phyloP scores from a whole-genome alignment of 306 rosid species.

The Acmispon strigosus region DNA sequence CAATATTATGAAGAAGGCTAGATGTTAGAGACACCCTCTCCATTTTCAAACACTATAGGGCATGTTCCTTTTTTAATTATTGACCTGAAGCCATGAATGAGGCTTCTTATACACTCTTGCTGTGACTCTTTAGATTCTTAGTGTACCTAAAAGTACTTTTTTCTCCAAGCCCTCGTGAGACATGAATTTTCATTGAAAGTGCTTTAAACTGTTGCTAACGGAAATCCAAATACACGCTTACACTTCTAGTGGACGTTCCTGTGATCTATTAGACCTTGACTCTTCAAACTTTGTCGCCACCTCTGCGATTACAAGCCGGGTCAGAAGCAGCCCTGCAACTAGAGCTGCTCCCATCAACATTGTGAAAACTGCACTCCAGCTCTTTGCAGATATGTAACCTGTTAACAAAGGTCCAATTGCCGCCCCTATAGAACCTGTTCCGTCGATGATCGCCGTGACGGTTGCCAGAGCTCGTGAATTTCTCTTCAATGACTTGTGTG shows the following conservation, averaged over 20 bases:
- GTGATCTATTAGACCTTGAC: slow-evolving; percentile 41
- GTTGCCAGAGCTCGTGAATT: slow-evolving; percentile 93
- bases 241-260: slow-evolving; percentile 26
- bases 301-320: slow-evolving; percentile 77
- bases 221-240: slow-evolving; percentile 6
- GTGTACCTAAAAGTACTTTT: too few species aligned
- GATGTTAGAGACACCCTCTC: slow-evolving; percentile 26
- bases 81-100: slow-evolving; percentile 21
- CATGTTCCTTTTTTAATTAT: not conserved
- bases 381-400: slow-evolving; percentile 71
- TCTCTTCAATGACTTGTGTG: slow-evolving; percentile 78
- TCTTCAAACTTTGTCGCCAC: slow-evolving; percentile 67
- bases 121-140: not conserved
- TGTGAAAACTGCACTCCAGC: slow-evolving; percentile 87
- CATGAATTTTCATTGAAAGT: too few species aligned
- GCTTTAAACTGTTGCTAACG: too few species aligned
- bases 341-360: slow-evolving; percentile 93
- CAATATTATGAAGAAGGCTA: slow-evolving; percentile 23
- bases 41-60: slow-evolving; percentile 13
- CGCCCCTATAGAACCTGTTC: slow-evolving; percentile 97
- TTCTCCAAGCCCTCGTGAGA: too few species aligned
- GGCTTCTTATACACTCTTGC: slow-evolving; percentile 15
- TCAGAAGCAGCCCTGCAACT: slow-evolving; percentile 80
- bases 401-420: slow-evolving; percentile 90
- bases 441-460: slow-evolving; percentile 91